Evolutionary conservation across 75 land plant species (phyloP), one percentile per base, ranked within the genome.

Genomic region (Selaginella moellendorffii): DNA sequence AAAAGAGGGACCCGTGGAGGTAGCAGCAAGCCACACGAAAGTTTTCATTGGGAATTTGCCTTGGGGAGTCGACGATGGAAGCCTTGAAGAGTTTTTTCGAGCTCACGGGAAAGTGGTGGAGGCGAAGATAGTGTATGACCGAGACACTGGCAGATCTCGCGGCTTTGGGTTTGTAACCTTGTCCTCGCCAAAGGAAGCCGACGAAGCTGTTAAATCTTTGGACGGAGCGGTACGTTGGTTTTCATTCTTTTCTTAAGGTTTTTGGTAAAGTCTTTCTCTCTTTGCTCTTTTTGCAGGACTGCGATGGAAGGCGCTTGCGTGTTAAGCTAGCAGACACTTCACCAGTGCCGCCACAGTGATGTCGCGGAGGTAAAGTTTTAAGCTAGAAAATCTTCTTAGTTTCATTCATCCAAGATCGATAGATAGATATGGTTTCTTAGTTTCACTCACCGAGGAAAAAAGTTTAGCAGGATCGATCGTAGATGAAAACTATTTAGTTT

Each of bases 111-210:
- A 79, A 59, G 89, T 91, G 42, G 10, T 76, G 64, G 97, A 88
- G 28, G 95, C 86, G 10, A 88, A 66, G 65, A 82, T 91, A 5
- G 75, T 91, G 22, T 84, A 76, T 74, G 97, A 91, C 54, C 72
- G 82, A 63, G 86, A 88, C 18, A 85, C 78, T 52, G 96, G 96
- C 1, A 73, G 85, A 64, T 90, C 96, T 14, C 80, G 96, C 54
- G 96, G 96, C n/a, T 91, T 91, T 71, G 97, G 88, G 1, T 91
- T 91, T 76, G 97, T 88, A 21, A 85, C 89, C 2, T 72, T 77
- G 65, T 69, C 65, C 24, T 74, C 83, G 27, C 75, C 81, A 12
- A 72, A 68, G 25, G 97, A 88, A 66, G 82, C 72, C 23, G 69
- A 77, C 60, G 71, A 61, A 54, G 97, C 93, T 12, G 69, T 91